Evolutionary conservation across 169 alveolate genomes (phyloP).

Genomic region (Amoebophrya sp.): DNA sequence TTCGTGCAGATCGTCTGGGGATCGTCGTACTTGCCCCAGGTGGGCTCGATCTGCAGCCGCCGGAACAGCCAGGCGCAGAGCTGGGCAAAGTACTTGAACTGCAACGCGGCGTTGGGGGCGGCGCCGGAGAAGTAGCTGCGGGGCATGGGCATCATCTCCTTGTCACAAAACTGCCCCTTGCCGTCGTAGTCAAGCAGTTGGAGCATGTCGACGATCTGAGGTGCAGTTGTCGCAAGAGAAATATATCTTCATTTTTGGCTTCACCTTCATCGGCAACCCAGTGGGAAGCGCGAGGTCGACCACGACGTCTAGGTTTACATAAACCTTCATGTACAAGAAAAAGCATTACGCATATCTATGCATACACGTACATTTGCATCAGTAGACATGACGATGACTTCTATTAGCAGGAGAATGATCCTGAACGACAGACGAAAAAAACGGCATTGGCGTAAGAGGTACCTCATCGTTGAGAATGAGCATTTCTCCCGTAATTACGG

Average conservation of each 20-base stretch:
- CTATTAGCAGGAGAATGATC: too few species aligned
- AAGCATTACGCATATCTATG: too few species aligned
- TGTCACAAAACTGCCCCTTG: neutral
- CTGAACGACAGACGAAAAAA: too few species aligned
- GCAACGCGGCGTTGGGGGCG: neutral
- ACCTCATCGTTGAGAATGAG: constrained; percentile 1
- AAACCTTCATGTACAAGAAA: too few species aligned
- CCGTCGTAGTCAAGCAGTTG: constrained; percentile 9
- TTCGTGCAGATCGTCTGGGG: constrained; percentile 14
- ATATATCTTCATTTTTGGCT: too few species aligned
- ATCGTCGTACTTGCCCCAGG: constrained; percentile 12
- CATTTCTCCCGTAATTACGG: neutral
- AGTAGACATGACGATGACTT: too few species aligned
- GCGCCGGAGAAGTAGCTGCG: neutral
- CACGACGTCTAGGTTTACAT: too few species aligned
- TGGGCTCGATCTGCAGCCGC: neutral
- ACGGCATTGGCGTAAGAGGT: neutral
- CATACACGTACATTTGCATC: too few species aligned
- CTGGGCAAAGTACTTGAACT: neutral
- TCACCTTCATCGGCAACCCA: too few species aligned
- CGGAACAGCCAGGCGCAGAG: neutral
- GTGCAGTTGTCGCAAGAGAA: neutral
- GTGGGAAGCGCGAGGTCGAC: too few species aligned
- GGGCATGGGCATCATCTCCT: neutral
- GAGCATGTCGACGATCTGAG: neutral